phyloP scores from a whole-genome alignment of 2,329 filamentous ascomycete species.

The Macrophomina phaseolina region DNA sequence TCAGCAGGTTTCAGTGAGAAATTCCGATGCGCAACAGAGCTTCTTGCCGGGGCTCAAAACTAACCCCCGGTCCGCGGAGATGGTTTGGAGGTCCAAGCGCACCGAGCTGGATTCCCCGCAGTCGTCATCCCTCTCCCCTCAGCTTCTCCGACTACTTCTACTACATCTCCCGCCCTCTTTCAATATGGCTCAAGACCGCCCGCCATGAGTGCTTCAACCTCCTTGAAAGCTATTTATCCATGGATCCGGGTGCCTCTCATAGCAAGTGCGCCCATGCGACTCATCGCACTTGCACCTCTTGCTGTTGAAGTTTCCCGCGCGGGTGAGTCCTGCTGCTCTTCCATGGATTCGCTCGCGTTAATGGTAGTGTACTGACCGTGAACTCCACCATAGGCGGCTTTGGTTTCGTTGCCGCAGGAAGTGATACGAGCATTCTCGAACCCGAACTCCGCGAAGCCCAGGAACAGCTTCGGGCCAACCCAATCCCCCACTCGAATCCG shows the following conservation, averaged over 20 bases:
- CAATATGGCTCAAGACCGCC: not conserved
- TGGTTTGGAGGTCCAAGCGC: not conserved
- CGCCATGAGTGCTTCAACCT: not conserved
- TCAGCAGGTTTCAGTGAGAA: no score
- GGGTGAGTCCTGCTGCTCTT: conserved; percentile 38
- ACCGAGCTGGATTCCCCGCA: not conserved
- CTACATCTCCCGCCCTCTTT: not conserved
- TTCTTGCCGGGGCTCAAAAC: no score
- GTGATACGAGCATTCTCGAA: conserved; percentile 44
- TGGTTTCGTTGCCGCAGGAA: conserved; percentile 54
- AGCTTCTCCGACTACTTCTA: not conserved
- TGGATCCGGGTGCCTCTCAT: conserved; percentile 66
- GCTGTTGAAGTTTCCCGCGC: conserved; percentile 65
- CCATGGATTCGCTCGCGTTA: not conserved
- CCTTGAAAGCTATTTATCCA: conserved; percentile 51
- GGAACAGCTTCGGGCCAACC: conserved; percentile 34
- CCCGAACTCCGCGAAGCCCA: conserved; percentile 38
- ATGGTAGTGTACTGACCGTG: not conserved
- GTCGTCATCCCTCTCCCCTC: conserved; percentile 13
- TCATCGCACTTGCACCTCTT: conserved; percentile 62
- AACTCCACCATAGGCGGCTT: conserved; percentile 46
- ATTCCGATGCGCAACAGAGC: no score
- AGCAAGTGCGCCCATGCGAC: conserved; percentile 70
- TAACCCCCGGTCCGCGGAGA: conserved; percentile 17
- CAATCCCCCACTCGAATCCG: conserved; percentile 37